These are phyloP conservation scores for Clonostachys solani DNA, from an alignment of 2,329 filamentous ascomycete genomes.

Conservation along the genomic window DNA sequence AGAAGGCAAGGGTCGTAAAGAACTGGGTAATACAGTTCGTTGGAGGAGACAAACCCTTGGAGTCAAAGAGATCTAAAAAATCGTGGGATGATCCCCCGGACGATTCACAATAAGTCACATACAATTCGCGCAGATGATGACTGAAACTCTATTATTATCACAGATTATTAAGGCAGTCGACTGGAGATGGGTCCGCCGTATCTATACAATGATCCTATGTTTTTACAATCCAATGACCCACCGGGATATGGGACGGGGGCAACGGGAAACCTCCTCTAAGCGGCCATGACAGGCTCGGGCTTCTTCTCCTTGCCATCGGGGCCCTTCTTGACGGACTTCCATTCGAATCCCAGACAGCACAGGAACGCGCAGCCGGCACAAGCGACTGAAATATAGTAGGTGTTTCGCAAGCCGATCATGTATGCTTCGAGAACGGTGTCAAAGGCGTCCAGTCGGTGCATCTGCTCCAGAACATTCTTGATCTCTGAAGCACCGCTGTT, in stretches of 20 bases:
- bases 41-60: constrained; percentile 22
- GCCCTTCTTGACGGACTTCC: constrained; percentile 49
- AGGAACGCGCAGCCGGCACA: constrained; percentile 41
- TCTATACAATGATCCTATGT: background rate
- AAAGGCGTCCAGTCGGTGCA: constrained; percentile 34
- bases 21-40: constrained; percentile 76
- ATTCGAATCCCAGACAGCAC: constrained; percentile 36
- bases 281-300: constrained; percentile 14
- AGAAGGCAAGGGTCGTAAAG: constrained; percentile 63
- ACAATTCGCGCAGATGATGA: too few species aligned
- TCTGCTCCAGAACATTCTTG: constrained; percentile 30
- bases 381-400: constrained; percentile 47
- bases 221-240: background rate
- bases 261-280: background rate
- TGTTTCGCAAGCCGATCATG: constrained; percentile 41
- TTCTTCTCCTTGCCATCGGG: constrained; percentile 16
- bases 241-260: background rate
- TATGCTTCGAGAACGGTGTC: constrained; percentile 41
- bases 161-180: too few species aligned
- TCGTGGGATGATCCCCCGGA: constrained; percentile 35
- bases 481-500: constrained; percentile 39
- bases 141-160: too few species aligned
- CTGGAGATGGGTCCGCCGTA: too few species aligned
- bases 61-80: constrained; percentile 6
- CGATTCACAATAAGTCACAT: constrained; percentile 25